A percentile compares a stretch with the other conserved stretches of the same genome.
These are phyloP conservation scores for Nigrograna mackinnonii DNA, from an alignment of 2,329 filamentous ascomycete genomes.

Conservation along the genomic window DNA sequence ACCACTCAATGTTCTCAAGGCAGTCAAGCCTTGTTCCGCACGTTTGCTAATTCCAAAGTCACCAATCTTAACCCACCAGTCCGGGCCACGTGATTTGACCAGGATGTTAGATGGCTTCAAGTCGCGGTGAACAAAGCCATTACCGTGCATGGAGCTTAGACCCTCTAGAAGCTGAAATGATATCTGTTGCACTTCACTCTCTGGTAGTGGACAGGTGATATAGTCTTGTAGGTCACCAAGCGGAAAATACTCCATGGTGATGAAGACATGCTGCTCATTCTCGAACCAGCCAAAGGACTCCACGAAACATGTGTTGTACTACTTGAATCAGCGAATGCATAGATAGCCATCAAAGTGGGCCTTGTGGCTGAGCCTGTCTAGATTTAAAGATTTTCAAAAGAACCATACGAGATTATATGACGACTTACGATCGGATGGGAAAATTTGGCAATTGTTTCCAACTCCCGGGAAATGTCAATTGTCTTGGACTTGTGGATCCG, in stretches of 20 bases:
- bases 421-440: constrained; percentile 13
- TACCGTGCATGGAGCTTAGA: constrained; percentile 38
- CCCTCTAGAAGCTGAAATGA: constrained; percentile 37
- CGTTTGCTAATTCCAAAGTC: constrained; percentile 46
- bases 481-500: background rate
- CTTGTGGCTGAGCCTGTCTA: too few species aligned
- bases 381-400: too few species aligned
- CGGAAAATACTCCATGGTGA: constrained; percentile 45
- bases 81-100: constrained; percentile 21
- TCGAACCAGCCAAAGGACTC: constrained; percentile 44
- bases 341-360: too few species aligned
- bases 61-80: constrained; percentile 46
- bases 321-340: too few species aligned
- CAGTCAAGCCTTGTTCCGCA: constrained; percentile 9
- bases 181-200: constrained; percentile 29
- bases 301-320: constrained; percentile 25
- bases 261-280: constrained; percentile 25
- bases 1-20: constrained; percentile 9
- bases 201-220: constrained; percentile 20
- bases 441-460: constrained; percentile 26
- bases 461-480: constrained; percentile 18
- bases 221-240: constrained; percentile 39
- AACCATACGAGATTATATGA: too few species aligned
- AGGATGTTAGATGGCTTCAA: constrained; percentile 46
- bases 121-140: constrained; percentile 41